Conservation (phyloP, 192 early-diverging fungal genomes). For the Backusella macrospora region DNA sequence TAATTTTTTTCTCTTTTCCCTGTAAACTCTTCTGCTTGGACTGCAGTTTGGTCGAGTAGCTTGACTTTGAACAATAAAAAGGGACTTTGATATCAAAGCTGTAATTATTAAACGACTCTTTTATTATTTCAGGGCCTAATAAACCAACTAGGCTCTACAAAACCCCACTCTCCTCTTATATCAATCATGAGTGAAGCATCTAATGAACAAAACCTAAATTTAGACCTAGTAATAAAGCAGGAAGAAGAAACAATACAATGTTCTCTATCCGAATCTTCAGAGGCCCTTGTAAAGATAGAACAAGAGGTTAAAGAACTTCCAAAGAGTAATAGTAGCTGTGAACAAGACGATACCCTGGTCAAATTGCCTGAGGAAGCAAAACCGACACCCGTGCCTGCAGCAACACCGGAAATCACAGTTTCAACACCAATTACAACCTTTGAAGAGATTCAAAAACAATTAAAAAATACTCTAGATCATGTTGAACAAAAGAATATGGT, state of each 20-base stretch:
- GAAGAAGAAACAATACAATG: neutral
- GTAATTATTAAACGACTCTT: neutral
- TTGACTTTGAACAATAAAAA: neutral
- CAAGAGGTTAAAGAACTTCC: neutral
- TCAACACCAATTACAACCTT: slow-evolving; percentile 33
- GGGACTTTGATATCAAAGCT: neutral
- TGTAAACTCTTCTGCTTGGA: slow-evolving; percentile 8
- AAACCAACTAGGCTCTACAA: neutral
- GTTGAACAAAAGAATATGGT: slow-evolving; percentile 62
- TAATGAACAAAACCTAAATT: slow-evolving; percentile 12
- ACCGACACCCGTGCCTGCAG: slow-evolving; percentile 7
- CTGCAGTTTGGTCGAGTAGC: slow-evolving; percentile 11
- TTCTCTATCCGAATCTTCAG: neutral
- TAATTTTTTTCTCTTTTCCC: neutral
- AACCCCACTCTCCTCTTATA: neutral
- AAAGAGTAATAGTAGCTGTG: slow-evolving; percentile 4
- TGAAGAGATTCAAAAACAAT: slow-evolving; percentile 61
- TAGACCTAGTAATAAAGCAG: slow-evolving; percentile 16
- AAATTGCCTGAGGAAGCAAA: slow-evolving; percentile 7
- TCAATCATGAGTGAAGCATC: slow-evolving; percentile 14
- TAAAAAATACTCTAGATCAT: slow-evolving; percentile 66
- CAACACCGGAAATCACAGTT: slow-evolving; percentile 3
- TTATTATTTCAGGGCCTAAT: slow-evolving; percentile 4
- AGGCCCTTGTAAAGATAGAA: neutral
- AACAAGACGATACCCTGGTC: slow-evolving; percentile 15